Evolutionary conservation across 805 yeast genomes (phyloP).

Genomic region (Zygosaccharomyces siamensis): DNA sequence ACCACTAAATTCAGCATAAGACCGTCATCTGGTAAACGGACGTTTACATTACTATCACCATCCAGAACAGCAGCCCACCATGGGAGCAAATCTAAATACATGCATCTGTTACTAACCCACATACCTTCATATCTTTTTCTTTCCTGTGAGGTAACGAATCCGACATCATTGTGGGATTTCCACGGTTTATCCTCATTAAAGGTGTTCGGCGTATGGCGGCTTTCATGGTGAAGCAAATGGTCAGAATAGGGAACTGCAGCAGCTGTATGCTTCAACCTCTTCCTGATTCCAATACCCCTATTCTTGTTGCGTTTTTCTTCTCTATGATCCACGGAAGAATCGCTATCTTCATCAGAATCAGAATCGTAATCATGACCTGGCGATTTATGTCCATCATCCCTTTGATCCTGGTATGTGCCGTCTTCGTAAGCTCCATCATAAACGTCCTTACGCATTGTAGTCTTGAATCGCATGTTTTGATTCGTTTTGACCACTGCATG

Average conservation of each 20-base stretch:
- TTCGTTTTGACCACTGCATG: conserved; percentile 14
- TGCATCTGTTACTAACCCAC: conserved; percentile 85
- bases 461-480: conserved; percentile 20
- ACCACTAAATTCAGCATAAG: conserved; percentile 49
- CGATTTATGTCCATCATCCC: conserved; percentile 9
- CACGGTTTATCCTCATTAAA: conserved; percentile 92
- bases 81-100: conserved; percentile 42
- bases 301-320: conserved; percentile 12
- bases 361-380: background rate
- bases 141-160: conserved; percentile 55
- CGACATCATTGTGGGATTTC: conserved; percentile 72
- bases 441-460: conserved; percentile 28
- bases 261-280: conserved; percentile 16
- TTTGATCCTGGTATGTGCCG: conserved; percentile 3
- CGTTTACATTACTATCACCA: conserved; percentile 8
- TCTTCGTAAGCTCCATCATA: conserved; percentile 6
- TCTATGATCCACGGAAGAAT: conserved; percentile 5
- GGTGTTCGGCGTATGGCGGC: conserved; percentile 15
- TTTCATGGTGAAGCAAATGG: conserved; percentile 14
- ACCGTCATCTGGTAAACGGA: conserved; percentile 30
- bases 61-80: conserved; percentile 29
- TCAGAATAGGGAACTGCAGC: conserved; percentile 15
- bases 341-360: conserved; percentile 18
- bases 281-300: conserved; percentile 13
- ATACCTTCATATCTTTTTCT: conserved; percentile 87